Conservation (phyloP, 192 early-diverging fungal species). For the Geranomyces variabilis region DNA sequence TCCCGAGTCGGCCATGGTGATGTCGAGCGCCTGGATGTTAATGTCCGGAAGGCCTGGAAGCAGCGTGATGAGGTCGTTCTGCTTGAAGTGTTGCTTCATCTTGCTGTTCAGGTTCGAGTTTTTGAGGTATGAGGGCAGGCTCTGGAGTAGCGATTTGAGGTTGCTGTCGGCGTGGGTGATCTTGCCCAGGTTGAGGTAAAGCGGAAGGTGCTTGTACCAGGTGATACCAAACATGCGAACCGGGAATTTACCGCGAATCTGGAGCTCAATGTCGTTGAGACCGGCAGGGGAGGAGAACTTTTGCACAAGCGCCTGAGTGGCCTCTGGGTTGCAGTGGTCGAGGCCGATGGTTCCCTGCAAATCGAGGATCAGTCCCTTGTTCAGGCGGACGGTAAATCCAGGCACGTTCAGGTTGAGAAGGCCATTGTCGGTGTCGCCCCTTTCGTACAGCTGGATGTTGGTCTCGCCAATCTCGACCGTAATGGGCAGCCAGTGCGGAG, state of each 20-base stretch:
- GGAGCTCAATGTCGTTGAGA: constrained; percentile 25
- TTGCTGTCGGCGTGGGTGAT: constrained; percentile 22
- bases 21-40: constrained; percentile 29
- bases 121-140: constrained; percentile 27
- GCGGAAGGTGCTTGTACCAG: constrained; percentile 38
- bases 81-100: constrained; percentile 6
- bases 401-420: constrained; percentile 33
- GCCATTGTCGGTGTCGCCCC: constrained; percentile 26
- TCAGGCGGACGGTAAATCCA: constrained; percentile 22
- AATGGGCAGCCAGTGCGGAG: constrained; percentile 32
- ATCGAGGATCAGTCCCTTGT: constrained; percentile 31
- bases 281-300: constrained; percentile 28
- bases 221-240: constrained; percentile 44
- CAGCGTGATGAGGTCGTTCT: constrained; percentile 28
- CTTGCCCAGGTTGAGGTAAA: constrained; percentile 39
- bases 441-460: constrained; percentile 24
- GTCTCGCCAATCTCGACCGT: constrained; percentile 30
- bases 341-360: constrained; percentile 24
- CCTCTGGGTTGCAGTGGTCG: constrained; percentile 16
- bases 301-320: constrained; percentile 13
- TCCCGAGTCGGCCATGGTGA: constrained; percentile 40
- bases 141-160: constrained; percentile 8
- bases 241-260: constrained; percentile 33
- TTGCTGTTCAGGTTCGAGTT: constrained; percentile 22
- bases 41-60: constrained; percentile 23